Conservation (phyloP, 2,329 filamentous ascomycete species). For the Cytospora schulzeri region DNA sequence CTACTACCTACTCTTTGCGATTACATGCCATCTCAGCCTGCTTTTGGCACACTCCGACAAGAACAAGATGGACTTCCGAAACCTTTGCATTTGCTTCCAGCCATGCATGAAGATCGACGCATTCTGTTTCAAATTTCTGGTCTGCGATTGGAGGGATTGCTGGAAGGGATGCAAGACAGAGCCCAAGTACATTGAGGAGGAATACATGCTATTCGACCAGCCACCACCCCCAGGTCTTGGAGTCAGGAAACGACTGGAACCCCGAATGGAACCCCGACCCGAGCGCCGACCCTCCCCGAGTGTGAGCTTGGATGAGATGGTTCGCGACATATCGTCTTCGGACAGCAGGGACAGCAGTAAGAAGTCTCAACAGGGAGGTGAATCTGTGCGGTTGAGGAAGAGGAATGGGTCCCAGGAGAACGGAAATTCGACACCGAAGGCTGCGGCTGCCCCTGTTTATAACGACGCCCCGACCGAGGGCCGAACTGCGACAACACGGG, state of each 20-base stretch:
- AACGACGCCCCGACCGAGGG: slow-evolving; percentile 37
- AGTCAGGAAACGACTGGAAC: slow-evolving; percentile 24
- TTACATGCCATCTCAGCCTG: slow-evolving; percentile 92
- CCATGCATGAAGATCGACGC: slow-evolving; percentile 95
- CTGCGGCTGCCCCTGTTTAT: slow-evolving; percentile 36
- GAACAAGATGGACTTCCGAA: slow-evolving; percentile 98
- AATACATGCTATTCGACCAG: slow-evolving; percentile 63
- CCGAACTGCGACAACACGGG: slow-evolving; percentile 33
- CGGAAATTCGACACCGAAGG: slow-evolving; percentile 12
- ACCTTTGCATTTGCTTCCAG: slow-evolving; percentile 95
- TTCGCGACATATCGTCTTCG: slow-evolving; percentile 64
- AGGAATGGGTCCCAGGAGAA: slow-evolving; percentile 45
- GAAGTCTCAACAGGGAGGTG: slow-evolving; percentile 42
- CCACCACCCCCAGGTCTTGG: slow-evolving; percentile 55
- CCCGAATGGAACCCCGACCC: slow-evolving; percentile 19
- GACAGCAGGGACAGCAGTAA: slow-evolving; percentile 69
- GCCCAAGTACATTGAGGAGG: slow-evolving; percentile 72
- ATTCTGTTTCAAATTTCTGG: slow-evolving; percentile 92
- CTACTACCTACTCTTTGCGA: slow-evolving; percentile 96
- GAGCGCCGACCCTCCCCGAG: slow-evolving; percentile 22
- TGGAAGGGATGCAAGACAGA: slow-evolving; percentile 97
- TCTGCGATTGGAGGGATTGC: slow-evolving; percentile 93
- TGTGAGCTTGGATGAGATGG: slow-evolving; percentile 33
- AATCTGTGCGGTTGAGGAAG: slow-evolving; percentile 45
- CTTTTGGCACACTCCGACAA: slow-evolving; percentile 89